Evolutionary conservation across 1,284 basidiomycete species (phyloP).

Genomic region (Amylostereum areolatum): DNA sequence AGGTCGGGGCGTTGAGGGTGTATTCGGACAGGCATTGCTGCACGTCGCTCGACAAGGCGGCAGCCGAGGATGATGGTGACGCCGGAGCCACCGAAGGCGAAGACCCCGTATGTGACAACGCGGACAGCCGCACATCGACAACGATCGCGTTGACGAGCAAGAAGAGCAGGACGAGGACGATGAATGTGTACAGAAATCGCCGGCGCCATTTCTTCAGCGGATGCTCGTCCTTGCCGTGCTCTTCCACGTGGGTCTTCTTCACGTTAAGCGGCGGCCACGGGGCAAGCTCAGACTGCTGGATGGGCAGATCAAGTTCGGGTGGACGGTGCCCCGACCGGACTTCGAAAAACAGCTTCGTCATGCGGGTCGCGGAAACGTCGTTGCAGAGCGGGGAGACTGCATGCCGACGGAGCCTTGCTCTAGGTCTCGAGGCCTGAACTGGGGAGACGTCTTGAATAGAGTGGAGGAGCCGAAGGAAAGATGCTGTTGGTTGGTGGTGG

Average conservation of each 20-base stretch:
- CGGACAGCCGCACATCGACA: slow-evolving; percentile 31
- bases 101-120: slow-evolving; percentile 7
- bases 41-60: slow-evolving; percentile 30
- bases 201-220: slow-evolving; percentile 22
- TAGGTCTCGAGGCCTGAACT: slow-evolving; percentile 17
- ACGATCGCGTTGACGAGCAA: slow-evolving; percentile 35
- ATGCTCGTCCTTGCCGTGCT: slow-evolving; percentile 21
- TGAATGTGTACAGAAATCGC: slow-evolving; percentile 23
- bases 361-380: slow-evolving; percentile 23
- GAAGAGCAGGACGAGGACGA: slow-evolving; percentile 36
- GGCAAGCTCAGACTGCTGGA: slow-evolving; percentile 21
- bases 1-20: slow-evolving; percentile 37
- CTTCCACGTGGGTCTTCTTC: slow-evolving; percentile 29
- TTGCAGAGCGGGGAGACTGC: slow-evolving; percentile 8
- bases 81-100: slow-evolving; percentile 7
- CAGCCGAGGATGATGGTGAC: slow-evolving; percentile 14
- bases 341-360: slow-evolving; percentile 32
- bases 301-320: slow-evolving; percentile 19
- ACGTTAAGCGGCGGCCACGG: slow-evolving; percentile 35
- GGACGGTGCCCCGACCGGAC: slow-evolving; percentile 23
- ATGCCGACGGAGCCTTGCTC: slow-evolving; percentile 18
- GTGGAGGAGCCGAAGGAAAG: slow-evolving; percentile 12
- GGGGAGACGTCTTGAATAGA: slow-evolving; percentile 11
- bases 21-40: slow-evolving; percentile 44
- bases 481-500: slow-evolving; percentile 1